phyloP scores from a whole-genome alignment of 2,329 filamentous ascomycete species.

The Arthrocladium fulminans region DNA sequence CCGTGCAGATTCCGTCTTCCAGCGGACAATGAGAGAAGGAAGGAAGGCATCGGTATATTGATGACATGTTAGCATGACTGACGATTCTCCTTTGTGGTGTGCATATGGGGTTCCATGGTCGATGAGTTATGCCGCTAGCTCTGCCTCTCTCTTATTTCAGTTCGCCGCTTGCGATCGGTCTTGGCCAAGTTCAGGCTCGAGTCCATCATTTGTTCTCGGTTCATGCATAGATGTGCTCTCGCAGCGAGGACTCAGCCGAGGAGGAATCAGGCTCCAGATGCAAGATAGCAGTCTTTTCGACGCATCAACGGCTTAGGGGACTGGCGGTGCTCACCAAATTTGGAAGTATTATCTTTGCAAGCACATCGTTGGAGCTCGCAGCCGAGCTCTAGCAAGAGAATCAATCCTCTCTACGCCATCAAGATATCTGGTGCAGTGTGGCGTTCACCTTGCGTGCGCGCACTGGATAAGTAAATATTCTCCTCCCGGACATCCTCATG shows the following conservation, averaged over 20 bases:
- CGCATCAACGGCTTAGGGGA: background rate
- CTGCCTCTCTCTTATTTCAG: too few relatives aligned
- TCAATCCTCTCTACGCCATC: too few relatives aligned
- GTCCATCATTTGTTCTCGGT: too few relatives aligned
- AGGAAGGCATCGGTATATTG: background rate
- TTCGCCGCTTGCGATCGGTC: too few relatives aligned
- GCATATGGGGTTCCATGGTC: background rate
- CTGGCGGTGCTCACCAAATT: background rate
- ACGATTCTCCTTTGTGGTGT: background rate
- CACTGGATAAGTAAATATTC: too few relatives aligned
- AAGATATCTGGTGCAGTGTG: too few relatives aligned
- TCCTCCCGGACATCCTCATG: too few relatives aligned
- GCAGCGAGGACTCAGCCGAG: background rate
- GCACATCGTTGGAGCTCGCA: conserved; percentile 4
- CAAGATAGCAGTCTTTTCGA: background rate
- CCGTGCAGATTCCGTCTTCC: background rate
- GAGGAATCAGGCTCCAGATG: background rate
- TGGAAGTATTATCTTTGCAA: background rate
- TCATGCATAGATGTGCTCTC: too few relatives aligned
- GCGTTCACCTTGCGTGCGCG: too few relatives aligned
- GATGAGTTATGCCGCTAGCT: too few relatives aligned
- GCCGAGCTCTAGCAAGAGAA: conserved; percentile 4
- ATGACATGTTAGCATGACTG: background rate
- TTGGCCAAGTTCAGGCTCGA: too few relatives aligned
- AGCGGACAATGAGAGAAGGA: background rate